A percentile compares a stretch with the other conserved stretches of the same genome.
These are phyloP conservation scores for Pseudoperonospora humuli DNA, from an alignment of 352 stramenopile genomes.

Conservation along the genomic window DNA sequence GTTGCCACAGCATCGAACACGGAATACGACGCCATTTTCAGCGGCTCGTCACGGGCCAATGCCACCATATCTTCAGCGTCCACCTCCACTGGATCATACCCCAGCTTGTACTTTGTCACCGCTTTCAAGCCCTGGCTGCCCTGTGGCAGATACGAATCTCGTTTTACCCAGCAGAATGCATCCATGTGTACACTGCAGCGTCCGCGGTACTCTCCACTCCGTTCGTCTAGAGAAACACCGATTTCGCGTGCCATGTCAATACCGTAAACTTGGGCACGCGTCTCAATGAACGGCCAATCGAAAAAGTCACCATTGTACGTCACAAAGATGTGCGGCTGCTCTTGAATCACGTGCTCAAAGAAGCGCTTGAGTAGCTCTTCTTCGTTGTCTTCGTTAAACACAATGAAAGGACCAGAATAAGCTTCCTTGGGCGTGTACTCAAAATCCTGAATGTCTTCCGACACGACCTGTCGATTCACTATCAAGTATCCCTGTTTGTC, in stretches of 20 bases:
- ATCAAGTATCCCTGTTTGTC: conserved; percentile 94
- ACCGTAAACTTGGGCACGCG: conserved; percentile 85
- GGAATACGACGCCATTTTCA: conserved; percentile 98
- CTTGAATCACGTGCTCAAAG: conserved; percentile 85
- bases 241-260: conserved; percentile 89
- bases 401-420: conserved; percentile 88
- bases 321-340: conserved; percentile 97
- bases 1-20: conserved; percentile 99
- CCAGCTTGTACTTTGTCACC: conserved; percentile 99
- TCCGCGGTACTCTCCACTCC: conserved; percentile 89
- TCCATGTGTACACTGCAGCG: conserved; percentile 95
- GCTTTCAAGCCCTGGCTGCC: conserved; percentile 97
- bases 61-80: conserved; percentile 98
- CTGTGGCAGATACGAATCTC: conserved; percentile 98
- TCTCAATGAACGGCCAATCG: conserved; percentile 98
- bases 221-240: conserved; percentile 61
- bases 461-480: conserved; percentile 95
- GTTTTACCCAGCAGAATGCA: conserved; percentile 98
- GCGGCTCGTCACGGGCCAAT: conserved; percentile 90
- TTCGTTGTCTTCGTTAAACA: conserved; percentile 95
- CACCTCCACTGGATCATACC: conserved; percentile 97
- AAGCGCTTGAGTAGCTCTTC: conserved; percentile 79
- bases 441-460: conserved; percentile 96
- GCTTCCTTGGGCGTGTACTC: conserved; percentile 97
- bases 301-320: conserved; percentile 99